Conservation (phyloP, 106 monocot species). For the Dendrobium chrysotoxum region DNA sequence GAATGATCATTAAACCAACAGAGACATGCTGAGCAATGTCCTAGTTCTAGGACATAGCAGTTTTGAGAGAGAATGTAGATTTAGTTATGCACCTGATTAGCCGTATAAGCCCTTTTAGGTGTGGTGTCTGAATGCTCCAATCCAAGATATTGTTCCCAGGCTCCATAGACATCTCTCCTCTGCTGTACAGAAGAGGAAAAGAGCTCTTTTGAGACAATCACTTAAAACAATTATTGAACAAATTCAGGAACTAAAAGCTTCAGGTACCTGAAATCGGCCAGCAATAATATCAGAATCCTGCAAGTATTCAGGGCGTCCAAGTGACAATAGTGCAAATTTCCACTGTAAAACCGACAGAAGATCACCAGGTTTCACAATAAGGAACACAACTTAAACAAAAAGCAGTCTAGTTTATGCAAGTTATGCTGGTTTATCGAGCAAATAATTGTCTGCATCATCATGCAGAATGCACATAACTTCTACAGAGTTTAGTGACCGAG, state of each 20-base stretch:
- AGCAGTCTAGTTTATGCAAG: not conserved
- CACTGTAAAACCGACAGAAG: constrained; percentile 38
- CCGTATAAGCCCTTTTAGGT: constrained; percentile 59
- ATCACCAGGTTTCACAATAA: constrained; percentile 1
- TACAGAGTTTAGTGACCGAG: no score
- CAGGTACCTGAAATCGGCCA: constrained; percentile 63
- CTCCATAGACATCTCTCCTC: constrained; percentile 89
- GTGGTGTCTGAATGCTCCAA: constrained; percentile 75
- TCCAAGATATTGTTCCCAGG: constrained; percentile 89
- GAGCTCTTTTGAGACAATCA: not conserved
- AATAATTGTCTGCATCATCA: not conserved
- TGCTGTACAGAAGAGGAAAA: constrained; percentile 11
- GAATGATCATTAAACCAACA: not conserved
- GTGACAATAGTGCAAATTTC: constrained; percentile 78
- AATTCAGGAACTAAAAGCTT: not conserved
- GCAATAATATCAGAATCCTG: constrained; percentile 72
- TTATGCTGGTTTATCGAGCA: not conserved
- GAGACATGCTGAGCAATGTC: not conserved
- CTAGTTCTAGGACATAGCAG: not conserved
- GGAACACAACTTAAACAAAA: not conserved
- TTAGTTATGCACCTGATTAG: constrained; percentile 57
- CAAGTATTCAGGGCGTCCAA: constrained; percentile 78
- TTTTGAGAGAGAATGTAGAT: not conserved
- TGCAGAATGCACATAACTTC: not conserved
- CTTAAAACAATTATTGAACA: not conserved